Evolutionary conservation across 129 eudicot species (phyloP), one percentile per base, ranked within the genome.

Genomic region (Escallonia herrerae): DNA sequence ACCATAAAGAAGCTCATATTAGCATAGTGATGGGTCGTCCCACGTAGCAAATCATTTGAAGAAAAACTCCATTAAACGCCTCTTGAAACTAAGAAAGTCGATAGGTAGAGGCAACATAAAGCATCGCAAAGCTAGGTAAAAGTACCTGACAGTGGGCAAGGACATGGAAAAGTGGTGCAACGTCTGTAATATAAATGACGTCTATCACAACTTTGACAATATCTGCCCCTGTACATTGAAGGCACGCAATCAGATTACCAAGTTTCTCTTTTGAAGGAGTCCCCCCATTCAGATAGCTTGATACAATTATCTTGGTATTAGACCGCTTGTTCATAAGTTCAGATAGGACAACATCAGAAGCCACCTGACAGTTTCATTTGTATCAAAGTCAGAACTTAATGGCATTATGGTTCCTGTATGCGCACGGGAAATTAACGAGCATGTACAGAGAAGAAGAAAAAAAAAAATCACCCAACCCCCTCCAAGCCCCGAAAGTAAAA

Each of bases 171-270:
- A 81, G 67, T 0, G 95, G 86, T 39, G 85, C 90, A 3, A 87
- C 84, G 41, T 87, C 87, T 4, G 87, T 87, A 58, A 87, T 87
- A 63, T 79, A 87, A 79, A 74, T 71, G 6, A 83, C 90, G 48
- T 83, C 83, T 2, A 86, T 69, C 7, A 81, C 87, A 65, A 87
- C 72, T 74, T 87, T 87, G 38, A 87, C 38, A 15, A 81, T 58
- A 62, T 87, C 95, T 14, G 95, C 90, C 62, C 86, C 87, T 3
- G 83, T 81, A 15, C 78, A 71, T 69, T 87, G 95, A 62, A 81
- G 67, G 41, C 63, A 73, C 43, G 74, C 74, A 5, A 87, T 77
- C 65, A 84, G 64, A 61, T 84, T 73, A 42, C 91, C 80, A 11
- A 84, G 72, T 53, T 73, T 69, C 63, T 87, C 95, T 39, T 67